Base-by-base conservation (phyloP, 2,329 filamentous ascomycete genomes). In the Magnaporthiopsis rhizophila region DNA sequence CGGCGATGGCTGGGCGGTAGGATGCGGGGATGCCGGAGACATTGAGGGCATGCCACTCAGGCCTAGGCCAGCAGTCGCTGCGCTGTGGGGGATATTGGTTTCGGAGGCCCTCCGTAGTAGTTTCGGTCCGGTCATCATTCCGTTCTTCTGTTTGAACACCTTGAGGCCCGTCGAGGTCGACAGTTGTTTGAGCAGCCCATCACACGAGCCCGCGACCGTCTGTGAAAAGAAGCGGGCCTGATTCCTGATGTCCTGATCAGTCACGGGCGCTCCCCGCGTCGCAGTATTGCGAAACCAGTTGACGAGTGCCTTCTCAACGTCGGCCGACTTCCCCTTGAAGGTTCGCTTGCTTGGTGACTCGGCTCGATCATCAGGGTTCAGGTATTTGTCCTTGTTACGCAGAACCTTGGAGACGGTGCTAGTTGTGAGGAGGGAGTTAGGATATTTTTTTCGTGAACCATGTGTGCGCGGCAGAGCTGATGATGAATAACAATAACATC, bases 341-440 rank as follows among this genome's bases (percentile, higher is more conserved):
- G 85, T 81, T 69, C 90, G 89, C 75, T 95, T 96, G 69, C 90
- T 85, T 7, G 91, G 90, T 59, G 92, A 94, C 69, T 84, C 86
- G 73, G 82, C 91, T 69, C 88, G 89, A 75, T 91, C 92, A 72
- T 91, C 91, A 64, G 87, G 86, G 72, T 89, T 90, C 21, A 98
- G 83, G 76, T 96, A 98, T 75, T 96, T 95, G 68, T 99, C 95
- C 78, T 94, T 96, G 72, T 97, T 89, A 64, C 94, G 88, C 68
- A 99, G 78, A 64, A 98, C 95, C 75, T 99, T 99, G 64, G 95
- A 99, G n/a, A 99, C 95, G 61, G 95, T 99, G 79, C 95, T 99
- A 75, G 65, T 18, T 1, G 38, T 13, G 38, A 45, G 38, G 15
- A 45, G 11, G 13, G 5, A 45, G 38, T 45, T 18, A 45, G 38